phyloP scores from a whole-genome alignment of 345 rosid genomes.

The Erysimum cheiranthoides region DNA sequence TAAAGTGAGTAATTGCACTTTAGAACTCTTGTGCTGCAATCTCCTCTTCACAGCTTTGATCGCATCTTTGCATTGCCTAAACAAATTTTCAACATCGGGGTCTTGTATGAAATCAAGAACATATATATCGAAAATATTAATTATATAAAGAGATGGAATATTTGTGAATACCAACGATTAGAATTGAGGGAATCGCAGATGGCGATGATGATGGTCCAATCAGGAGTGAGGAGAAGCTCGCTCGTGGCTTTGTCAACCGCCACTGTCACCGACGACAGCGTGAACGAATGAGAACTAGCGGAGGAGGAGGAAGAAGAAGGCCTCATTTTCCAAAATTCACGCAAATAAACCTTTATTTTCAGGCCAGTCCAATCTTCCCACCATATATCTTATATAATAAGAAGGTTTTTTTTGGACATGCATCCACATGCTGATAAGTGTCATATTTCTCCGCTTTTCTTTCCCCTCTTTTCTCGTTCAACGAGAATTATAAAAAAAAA shows the following conservation, averaged over 20 bases:
- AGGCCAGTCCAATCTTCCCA: neutral
- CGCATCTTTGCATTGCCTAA: constrained; percentile 90
- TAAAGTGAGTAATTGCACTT: constrained; percentile 86
- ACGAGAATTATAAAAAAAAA: too few species aligned
- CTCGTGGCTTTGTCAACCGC: constrained; percentile 97
- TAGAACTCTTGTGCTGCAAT: constrained; percentile 78
- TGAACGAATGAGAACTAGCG: constrained; percentile 38
- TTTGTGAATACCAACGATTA: constrained; percentile 51
- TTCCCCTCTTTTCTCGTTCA: too few species aligned
- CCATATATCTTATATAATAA: too few species aligned
- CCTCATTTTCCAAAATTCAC: constrained; percentile 34
- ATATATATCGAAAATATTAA: too few species aligned
- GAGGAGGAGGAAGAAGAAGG: constrained; percentile 26
- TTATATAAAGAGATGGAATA: too few species aligned
- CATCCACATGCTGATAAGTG: too few species aligned
- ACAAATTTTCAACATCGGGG: neutral
- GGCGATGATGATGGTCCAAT: constrained; percentile 91
- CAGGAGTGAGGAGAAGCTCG: constrained; percentile 79
- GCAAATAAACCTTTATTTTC: constrained; percentile 1
- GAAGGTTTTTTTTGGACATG: too few species aligned
- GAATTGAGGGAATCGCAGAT: constrained; percentile 86
- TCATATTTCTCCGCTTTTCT: too few species aligned
- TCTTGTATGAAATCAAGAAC: too few species aligned
- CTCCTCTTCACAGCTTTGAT: constrained; percentile 89
- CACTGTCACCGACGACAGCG: constrained; percentile 62